Conservation (phyloP, 768 basidiomycete genomes). For the Lactifluus pinguis region DNA sequence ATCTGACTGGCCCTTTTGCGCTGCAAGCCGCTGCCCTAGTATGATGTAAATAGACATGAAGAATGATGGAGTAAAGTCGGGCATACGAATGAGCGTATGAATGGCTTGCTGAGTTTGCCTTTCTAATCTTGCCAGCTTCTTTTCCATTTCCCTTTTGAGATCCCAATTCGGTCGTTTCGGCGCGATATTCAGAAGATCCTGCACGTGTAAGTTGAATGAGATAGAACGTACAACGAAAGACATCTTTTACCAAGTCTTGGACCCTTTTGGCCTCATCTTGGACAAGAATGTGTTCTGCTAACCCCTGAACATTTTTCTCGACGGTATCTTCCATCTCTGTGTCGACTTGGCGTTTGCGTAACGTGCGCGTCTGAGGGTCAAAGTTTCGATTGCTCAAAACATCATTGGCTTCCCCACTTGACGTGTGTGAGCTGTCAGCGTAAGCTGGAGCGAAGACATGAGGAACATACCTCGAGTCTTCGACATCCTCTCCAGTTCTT, state of each 20-base stretch:
- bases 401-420: conserved; percentile 23
- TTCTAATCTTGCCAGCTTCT: conserved; percentile 82
- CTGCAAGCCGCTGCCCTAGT: conserved; percentile 67
- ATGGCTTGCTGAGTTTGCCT: conserved; percentile 87
- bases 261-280: conserved; percentile 81
- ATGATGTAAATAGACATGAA: not conserved
- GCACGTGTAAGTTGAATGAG: conserved; percentile 14
- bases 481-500: conserved; percentile 49
- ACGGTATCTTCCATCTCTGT: conserved; percentile 70
- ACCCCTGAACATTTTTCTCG: conserved; percentile 73
- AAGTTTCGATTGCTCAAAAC: conserved; percentile 72
- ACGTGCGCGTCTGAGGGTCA: conserved; percentile 78
- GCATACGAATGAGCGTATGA: conserved; percentile 85
- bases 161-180: conserved; percentile 98
- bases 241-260: conserved; percentile 70
- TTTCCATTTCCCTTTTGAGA: conserved; percentile 87
- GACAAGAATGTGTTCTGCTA: conserved; percentile 75
- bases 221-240: not conserved
- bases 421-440: not conserved
- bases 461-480: conserved; percentile 36
- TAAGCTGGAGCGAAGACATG: not conserved
- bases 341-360: conserved; percentile 58
- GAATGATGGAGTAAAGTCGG: not conserved
- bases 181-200: conserved; percentile 96
- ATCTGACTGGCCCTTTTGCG: conserved; percentile 70